A percentile compares a stretch with the other conserved stretches of the same genome.
Conservation (phyloP, 768 basidiomycete genomes). For the Lactifluus volemus region DNA sequence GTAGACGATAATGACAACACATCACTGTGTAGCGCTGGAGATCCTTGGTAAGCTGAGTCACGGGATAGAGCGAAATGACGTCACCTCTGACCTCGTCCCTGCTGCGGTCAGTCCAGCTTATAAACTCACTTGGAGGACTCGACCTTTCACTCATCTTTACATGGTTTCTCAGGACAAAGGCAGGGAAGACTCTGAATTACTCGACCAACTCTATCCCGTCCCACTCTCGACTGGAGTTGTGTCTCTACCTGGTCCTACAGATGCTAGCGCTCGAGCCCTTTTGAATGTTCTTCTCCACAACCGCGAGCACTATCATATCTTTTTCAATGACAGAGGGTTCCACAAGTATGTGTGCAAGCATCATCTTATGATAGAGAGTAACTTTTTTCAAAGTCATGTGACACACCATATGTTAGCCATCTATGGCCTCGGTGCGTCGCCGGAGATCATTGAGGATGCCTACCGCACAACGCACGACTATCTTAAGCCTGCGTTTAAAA, state of each 20-base stretch:
- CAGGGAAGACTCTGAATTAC: neutral
- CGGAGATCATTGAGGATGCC: slow-evolving; percentile 33
- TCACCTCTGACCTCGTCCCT: too few species aligned
- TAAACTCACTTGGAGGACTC: too few species aligned
- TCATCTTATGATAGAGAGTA: neutral
- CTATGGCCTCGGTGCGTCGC: slow-evolving; percentile 50
- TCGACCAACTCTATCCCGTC: slow-evolving; percentile 6
- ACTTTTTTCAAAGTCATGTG: slow-evolving; percentile 37
- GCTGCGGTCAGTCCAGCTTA: too few species aligned
- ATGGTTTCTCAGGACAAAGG: neutral
- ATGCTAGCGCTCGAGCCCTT: neutral
- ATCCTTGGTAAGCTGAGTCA: too few species aligned
- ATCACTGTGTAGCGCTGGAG: too few species aligned
- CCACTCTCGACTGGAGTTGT: slow-evolving; percentile 5
- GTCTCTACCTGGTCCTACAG: slow-evolving; percentile 6
- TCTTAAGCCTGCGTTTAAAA: slow-evolving; percentile 31
- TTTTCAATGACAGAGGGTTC: slow-evolving; percentile 36
- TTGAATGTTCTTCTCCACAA: slow-evolving; percentile 36
- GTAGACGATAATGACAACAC: too few species aligned
- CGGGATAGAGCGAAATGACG: too few species aligned
- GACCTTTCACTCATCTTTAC: too few species aligned
- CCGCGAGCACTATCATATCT: slow-evolving; percentile 45
- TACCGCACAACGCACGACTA: slow-evolving; percentile 34
- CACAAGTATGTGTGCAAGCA: slow-evolving; percentile 25
- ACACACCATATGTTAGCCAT: slow-evolving; percentile 50